Percentiles rank a stretch among this genome's conserved stretches.
Evolutionary conservation across 768 basidiomycete genomes (phyloP).

Genomic region (Tephrocybe sp.): DNA sequence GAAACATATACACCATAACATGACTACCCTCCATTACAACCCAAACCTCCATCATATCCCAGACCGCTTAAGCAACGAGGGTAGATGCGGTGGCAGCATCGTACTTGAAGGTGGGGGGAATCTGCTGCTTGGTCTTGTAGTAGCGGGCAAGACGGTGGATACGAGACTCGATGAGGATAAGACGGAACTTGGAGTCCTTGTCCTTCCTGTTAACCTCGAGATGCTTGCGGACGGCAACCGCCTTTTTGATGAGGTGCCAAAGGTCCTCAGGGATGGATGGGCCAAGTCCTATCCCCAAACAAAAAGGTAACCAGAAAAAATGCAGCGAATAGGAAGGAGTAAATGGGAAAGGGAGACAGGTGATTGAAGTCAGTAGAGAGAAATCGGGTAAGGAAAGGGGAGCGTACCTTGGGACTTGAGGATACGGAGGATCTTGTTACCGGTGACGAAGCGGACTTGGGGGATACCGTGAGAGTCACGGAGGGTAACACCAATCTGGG

Average conservation of each 20-base stretch:
- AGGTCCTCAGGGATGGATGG: constrained; percentile 99
- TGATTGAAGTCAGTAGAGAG: constrained; percentile 22
- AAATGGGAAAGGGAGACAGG: constrained; percentile 12
- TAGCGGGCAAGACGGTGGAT: constrained; percentile 97
- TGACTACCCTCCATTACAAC: too few species aligned
- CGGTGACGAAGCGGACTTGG: constrained; percentile 97
- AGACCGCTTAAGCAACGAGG: constrained; percentile 62
- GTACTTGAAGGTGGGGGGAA: constrained; percentile 98
- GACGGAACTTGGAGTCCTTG: constrained; percentile 94
- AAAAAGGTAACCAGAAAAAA: constrained; percentile 36
- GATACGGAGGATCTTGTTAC: constrained; percentile 99
- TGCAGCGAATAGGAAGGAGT: constrained; percentile 8
- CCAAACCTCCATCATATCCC: neutral
- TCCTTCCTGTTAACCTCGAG: constrained; percentile 97
- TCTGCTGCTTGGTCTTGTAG: constrained; percentile 98
- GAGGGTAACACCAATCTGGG: constrained; percentile 97
- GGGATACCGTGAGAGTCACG: constrained; percentile 98
- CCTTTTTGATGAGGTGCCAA: constrained; percentile 99
- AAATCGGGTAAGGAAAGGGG: constrained; percentile 25
- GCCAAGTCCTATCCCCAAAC: constrained; percentile 82
- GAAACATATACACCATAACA: too few species aligned
- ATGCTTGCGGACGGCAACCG: constrained; percentile 98
- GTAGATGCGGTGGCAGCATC: constrained; percentile 95
- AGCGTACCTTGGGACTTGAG: constrained; percentile 84
- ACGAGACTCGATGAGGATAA: constrained; percentile 98